These are phyloP conservation scores for Sporobolomyces roseus DNA, from an alignment of 768 basidiomycete genomes.

Conservation along the genomic window DNA sequence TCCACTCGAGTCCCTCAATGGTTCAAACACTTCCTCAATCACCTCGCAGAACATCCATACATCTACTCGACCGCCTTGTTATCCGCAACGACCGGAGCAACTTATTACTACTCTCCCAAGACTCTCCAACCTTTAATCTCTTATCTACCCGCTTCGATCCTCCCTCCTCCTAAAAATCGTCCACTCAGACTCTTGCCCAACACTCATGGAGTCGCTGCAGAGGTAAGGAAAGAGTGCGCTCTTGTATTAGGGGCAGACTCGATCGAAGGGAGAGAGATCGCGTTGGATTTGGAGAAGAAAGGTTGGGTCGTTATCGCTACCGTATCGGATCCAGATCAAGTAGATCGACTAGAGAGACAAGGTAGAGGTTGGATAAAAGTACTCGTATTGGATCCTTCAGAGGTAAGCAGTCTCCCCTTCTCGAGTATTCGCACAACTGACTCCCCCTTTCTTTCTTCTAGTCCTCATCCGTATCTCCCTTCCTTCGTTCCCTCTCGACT, in stretches of 20 bases:
- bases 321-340: constrained; percentile 66
- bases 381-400: constrained; percentile 71
- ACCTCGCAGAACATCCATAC: constrained; percentile 11
- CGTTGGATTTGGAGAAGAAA: constrained; percentile 67
- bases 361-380: constrained; percentile 74
- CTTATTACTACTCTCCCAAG: constrained; percentile 20
- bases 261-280: constrained; percentile 49
- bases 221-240: constrained; percentile 41
- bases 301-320: constrained; percentile 81
- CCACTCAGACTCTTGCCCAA: constrained; percentile 21
- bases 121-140: neutral
- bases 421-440: neutral
- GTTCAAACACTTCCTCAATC: neutral
- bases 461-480: constrained; percentile 68
- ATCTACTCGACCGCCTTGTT: constrained; percentile 13
- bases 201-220: constrained; percentile 5
- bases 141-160: constrained; percentile 22
- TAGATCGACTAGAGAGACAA: constrained; percentile 60
- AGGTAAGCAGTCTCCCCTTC: constrained; percentile 54
- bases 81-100: neutral
- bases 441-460: constrained; percentile 44
- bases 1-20: neutral
- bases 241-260: constrained; percentile 72
- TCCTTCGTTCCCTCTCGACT: constrained; percentile 74
- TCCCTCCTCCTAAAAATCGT: constrained; percentile 28